Conservation (phyloP, 129 eudicot genomes). For the Flaveria trinervia region DNA sequence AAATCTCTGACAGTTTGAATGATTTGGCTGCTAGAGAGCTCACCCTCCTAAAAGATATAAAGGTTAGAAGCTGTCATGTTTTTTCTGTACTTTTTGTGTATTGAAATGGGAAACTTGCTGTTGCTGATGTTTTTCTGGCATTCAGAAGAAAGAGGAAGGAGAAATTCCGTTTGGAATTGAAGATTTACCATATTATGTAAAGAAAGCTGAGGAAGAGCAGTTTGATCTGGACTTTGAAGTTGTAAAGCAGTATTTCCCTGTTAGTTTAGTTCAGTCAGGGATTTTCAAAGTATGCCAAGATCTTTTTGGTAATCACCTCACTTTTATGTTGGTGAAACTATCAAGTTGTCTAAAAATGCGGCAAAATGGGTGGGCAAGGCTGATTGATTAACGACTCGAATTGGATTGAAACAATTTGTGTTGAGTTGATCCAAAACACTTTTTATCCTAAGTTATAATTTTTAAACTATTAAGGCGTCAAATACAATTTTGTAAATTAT, state of each 20-base stretch:
- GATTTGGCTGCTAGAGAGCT: constrained; percentile 81
- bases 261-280: constrained; percentile 75
- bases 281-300: constrained; percentile 92
- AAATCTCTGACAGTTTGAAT: constrained; percentile 70
- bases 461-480: background rate
- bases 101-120: background rate
- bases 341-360: background rate
- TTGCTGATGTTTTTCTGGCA: constrained; percentile 26
- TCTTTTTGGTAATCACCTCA: constrained; percentile 64
- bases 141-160: constrained; percentile 89
- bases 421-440: background rate
- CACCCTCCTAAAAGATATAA: constrained; percentile 56
- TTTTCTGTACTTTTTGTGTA: too few relatives aligned
- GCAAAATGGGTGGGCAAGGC: constrained; percentile 15
- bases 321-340: constrained; percentile 10
- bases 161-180: constrained; percentile 75
- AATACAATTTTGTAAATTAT: background rate
- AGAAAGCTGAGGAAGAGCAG: constrained; percentile 67
- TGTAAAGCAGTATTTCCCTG: constrained; percentile 82
- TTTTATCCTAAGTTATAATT: background rate
- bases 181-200: constrained; percentile 79
- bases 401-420: background rate
- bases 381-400: background rate
- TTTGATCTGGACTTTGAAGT: constrained; percentile 77
- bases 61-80: constrained; percentile 41